Evolutionary conservation across 352 stramenopile species (phyloP), one percentile per base, ranked within the genome.

Genomic region (Lagenidium giganteum): DNA sequence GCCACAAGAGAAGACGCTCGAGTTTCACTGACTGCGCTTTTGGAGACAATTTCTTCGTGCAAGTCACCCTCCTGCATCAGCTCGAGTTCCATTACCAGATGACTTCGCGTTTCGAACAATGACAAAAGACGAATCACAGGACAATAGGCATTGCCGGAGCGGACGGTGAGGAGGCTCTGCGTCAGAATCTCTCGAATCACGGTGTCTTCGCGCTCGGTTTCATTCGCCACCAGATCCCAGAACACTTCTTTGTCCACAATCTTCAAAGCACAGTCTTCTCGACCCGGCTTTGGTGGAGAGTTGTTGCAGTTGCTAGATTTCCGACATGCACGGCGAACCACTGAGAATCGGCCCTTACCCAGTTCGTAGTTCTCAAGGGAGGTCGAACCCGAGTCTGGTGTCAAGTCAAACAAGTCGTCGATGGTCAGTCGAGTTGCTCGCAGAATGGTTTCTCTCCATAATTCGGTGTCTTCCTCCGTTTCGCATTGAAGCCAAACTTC

Each of bases 231-330:
- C 22, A 90, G 64, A 31, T 90, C 64, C 75, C 75, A 86, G 44
- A 88, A 88, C 31, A 73, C 61, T 32, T 74, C 68, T 46, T 98
- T 95, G 61, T 98, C 94, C 22, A 98, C 82, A 43, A 98, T 86
- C 39, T 93, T 90, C 5, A 92, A 48, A 27, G 83, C 83, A 39
- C 78, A 95, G 49, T 86, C 76, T 17, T 64, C 45, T 22, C 28
- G 31, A 14, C 57, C 50, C 9, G 21, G 40, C 22, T 34, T 26
- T 26, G 37, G 5, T 47, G 22, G 26, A 16, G 22, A n/a, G 0
- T 27, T 29, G n/a, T n/a, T n/a, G n/a, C n/a, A n/a, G n/a, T 26
- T n/a, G n/a, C n/a, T n/a, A n/a, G n/a, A n/a, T n/a, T n/a, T 74
- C 28, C 67, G 41, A 16, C 70, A 50, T 9, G 68, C 67, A 31